These are phyloP conservation scores for Filobasidium wieringae DNA, from an alignment of 768 basidiomycete species.

Conservation along the genomic window DNA sequence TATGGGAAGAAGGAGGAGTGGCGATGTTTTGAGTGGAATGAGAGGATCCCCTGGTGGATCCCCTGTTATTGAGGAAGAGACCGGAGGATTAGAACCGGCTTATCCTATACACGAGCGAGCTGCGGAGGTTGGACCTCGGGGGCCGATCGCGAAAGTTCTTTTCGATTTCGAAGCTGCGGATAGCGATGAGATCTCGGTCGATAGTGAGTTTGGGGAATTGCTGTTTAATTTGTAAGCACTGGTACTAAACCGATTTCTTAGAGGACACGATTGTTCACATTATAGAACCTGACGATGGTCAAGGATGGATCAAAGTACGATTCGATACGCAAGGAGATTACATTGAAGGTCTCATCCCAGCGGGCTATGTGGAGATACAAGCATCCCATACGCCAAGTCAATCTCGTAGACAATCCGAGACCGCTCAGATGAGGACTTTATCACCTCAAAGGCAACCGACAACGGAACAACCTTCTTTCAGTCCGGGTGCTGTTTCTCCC, in stretches of 20 bases:
- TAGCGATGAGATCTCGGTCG: slow-evolving; percentile 3
- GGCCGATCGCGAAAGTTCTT: not conserved
- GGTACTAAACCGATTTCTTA: not conserved
- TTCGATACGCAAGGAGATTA: not conserved
- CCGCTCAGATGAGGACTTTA: not conserved
- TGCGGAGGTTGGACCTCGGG: not conserved
- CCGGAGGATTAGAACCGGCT: not conserved
- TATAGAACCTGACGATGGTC: slow-evolving; percentile 6
- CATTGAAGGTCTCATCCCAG: slow-evolving; percentile 6
- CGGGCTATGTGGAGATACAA: not conserved
- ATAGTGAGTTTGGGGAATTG: slow-evolving; percentile 1
- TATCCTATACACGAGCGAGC: not conserved
- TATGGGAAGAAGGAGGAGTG: not conserved
- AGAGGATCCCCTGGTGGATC: not conserved
- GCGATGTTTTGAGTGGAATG: not conserved
- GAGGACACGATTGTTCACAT: slow-evolving; percentile 1
- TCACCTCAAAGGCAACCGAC: not conserved
- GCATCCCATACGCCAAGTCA: not conserved
- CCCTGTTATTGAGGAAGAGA: slow-evolving; percentile 5
- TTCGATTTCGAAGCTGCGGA: slow-evolving; percentile 3
- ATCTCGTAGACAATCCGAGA: not conserved
- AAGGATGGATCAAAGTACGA: slow-evolving; percentile 10
- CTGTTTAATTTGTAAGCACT: no score
- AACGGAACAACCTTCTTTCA: no score
- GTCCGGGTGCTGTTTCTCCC: no score